Base-by-base conservation (phyloP, 2,329 filamentous ascomycete species). In the Monosporascus sp. region DNA sequence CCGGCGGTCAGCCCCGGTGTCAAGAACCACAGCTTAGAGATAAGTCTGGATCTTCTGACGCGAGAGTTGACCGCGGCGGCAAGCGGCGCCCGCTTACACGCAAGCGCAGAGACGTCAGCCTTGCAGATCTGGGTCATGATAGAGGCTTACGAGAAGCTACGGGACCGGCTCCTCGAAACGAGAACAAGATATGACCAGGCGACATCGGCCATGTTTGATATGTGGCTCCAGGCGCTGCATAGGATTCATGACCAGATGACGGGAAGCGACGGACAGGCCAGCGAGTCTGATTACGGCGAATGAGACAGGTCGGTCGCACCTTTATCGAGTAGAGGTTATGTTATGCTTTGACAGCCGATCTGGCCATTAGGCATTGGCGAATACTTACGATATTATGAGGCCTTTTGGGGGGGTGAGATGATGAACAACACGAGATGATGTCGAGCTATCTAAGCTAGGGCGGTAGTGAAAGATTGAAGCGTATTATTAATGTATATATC, bases 41-140 rank as follows among this genome's bases (percentile, higher is more conserved):
- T 80, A 43, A 77, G 76, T 49, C 65, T 80, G 9, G 74, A 80
- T 50, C 69, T 83, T 3, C 69, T 83, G 40, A 75, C 73, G 4
- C 71, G 71, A 20, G 78, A 82, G 55, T 67, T 83, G 8, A 72
- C 76, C 1, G 73, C 74, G 0, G 74, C 74, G 51, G 64, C 48
- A 55, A 67, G 45, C 37, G 64, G 50, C 51, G 65, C 65, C 50
- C 53, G 62, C 20, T 19, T 53, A 9, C 62, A 59, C 2, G 52
- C 63, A 17, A 64, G 52, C 40, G 48, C 65, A 3, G 70, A 75
- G 37, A 70, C 72, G 0, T 72, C 78, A 16, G 72, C 75, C 1
- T 61, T 82, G 41, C 79, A 82, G 60, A 64, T 82, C 19, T 77
- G 76, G 74, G 71, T 78, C 44, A 82, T 82, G 79, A 82, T 82